Percentiles rank a stretch among this genome's conserved stretches.
Evolutionary conservation across 176 grass and related monocot species (phyloP).

Genomic region (Tillandsia fasciculata): DNA sequence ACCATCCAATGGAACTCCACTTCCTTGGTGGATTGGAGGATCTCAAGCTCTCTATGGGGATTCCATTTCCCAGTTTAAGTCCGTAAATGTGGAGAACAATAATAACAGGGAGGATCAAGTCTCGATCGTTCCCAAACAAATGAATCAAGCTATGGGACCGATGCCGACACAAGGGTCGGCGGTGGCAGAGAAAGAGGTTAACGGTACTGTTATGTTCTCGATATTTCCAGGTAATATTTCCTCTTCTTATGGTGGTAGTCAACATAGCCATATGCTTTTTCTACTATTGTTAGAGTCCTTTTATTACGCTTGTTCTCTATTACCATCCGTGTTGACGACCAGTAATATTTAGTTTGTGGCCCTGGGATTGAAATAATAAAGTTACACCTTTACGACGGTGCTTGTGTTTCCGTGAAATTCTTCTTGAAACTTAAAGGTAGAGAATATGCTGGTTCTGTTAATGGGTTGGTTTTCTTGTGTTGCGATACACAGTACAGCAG

Average conservation of each 20-base stretch:
- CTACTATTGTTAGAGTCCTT: neutral
- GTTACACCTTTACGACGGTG: neutral
- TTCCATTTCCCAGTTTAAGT: slow-evolving; percentile 27
- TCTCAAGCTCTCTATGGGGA: slow-evolving; percentile 52
- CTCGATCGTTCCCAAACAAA: slow-evolving; percentile 31
- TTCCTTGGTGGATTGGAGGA: slow-evolving; percentile 67
- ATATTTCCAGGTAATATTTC: slow-evolving; percentile 50
- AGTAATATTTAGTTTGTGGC: neutral
- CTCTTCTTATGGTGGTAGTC: neutral
- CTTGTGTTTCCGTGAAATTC: neutral
- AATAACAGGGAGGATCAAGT: slow-evolving; percentile 35
- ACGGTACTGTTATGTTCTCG: slow-evolving; percentile 49
- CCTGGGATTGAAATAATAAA: neutral
- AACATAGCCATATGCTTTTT: neutral
- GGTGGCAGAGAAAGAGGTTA: slow-evolving; percentile 21
- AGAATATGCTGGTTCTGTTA: neutral
- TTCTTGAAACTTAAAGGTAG: neutral
- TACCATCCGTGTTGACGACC: neutral
- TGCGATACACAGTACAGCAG: no score
- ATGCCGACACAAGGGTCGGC: neutral
- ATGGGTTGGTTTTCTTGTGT: no score
- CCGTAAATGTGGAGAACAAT: slow-evolving; percentile 29
- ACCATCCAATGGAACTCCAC: slow-evolving; percentile 21
- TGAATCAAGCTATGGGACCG: slow-evolving; percentile 33
- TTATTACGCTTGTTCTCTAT: neutral